Evolutionary conservation across 2,329 filamentous ascomycete genomes (phyloP).

Genomic region (Samsoniella hepiali): DNA sequence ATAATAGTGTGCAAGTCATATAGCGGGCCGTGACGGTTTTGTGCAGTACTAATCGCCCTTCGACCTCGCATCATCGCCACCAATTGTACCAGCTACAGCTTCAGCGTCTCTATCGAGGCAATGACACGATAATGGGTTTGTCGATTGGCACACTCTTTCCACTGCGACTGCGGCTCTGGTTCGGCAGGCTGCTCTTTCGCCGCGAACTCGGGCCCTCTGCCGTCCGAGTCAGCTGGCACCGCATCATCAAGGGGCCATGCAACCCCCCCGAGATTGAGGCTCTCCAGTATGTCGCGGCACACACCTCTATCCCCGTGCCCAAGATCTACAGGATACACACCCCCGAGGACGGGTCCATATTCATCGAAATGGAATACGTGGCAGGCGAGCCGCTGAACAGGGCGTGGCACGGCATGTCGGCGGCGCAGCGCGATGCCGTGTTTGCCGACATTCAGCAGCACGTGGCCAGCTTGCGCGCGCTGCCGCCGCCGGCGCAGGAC

Average conservation of each 20-base stretch:
- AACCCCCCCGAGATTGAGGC: conserved; percentile 29
- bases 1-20: too few species aligned
- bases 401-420: conserved; percentile 25
- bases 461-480: conserved; percentile 25
- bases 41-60: too few species aligned
- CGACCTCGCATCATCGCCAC: too few species aligned
- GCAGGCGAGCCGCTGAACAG: conserved; percentile 22
- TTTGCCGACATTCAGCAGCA: conserved; percentile 26
- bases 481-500: conserved; percentile 24
- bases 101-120: too few species aligned
- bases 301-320: conserved; percentile 30
- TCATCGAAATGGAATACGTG: conserved; percentile 29
- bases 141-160: conserved; percentile 27
- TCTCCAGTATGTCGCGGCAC: conserved; percentile 29
- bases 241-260: conserved; percentile 32
- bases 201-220: conserved; percentile 18
- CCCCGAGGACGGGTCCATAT: conserved; percentile 20
- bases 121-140: conserved; percentile 23
- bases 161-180: conserved; percentile 27
- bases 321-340: conserved; percentile 27
- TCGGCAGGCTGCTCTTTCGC: conserved; percentile 27
- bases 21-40: too few species aligned
- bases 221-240: conserved; percentile 28
- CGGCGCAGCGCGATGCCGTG: conserved; percentile 23
- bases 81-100: background rate